Percentiles rank a stretch among this genome's conserved stretches.
phyloP scores from a whole-genome alignment of 495 filamentous ascomycete genomes.

The Talaromyces liani region DNA sequence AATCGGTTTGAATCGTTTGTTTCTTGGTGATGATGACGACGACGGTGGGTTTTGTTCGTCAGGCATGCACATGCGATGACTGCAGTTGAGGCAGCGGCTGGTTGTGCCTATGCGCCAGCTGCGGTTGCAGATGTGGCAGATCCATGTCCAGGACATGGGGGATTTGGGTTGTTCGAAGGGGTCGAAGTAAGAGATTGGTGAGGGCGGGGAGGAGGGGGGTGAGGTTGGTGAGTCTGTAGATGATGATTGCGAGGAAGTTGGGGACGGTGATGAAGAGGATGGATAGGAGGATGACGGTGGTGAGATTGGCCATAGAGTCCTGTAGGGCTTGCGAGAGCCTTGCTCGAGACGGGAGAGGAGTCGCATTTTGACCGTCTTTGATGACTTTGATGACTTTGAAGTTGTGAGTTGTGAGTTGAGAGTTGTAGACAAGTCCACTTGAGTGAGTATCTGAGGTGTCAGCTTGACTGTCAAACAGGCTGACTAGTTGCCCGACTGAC shows the following conservation, averaged over 20 bases:
- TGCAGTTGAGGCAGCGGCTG: conserved; percentile 1
- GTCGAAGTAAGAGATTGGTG: background rate
- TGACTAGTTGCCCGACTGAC: background rate
- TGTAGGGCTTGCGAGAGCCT: background rate
- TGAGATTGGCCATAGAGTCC: background rate
- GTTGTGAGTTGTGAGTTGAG: background rate
- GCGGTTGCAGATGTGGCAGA: conserved; percentile 1
- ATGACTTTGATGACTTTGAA: background rate
- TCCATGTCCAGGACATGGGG: background rate
- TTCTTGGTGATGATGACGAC: background rate
- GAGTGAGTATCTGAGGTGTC: background rate
- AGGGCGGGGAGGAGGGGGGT: background rate
- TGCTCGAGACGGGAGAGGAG: background rate
- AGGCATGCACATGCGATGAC: conserved; percentile 5
- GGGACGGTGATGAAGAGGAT: background rate
- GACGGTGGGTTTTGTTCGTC: background rate
- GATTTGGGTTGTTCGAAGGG: background rate
- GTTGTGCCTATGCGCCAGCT: background rate
- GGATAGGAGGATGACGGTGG: background rate
- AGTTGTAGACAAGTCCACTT: background rate
- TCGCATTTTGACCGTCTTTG: background rate
- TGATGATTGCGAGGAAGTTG: background rate
- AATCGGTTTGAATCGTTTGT: background rate
- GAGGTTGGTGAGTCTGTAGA: background rate
- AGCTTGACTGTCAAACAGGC: background rate